Conservation (phyloP, 306 rosid genomes). For the Heteromeles arbutifolia region DNA sequence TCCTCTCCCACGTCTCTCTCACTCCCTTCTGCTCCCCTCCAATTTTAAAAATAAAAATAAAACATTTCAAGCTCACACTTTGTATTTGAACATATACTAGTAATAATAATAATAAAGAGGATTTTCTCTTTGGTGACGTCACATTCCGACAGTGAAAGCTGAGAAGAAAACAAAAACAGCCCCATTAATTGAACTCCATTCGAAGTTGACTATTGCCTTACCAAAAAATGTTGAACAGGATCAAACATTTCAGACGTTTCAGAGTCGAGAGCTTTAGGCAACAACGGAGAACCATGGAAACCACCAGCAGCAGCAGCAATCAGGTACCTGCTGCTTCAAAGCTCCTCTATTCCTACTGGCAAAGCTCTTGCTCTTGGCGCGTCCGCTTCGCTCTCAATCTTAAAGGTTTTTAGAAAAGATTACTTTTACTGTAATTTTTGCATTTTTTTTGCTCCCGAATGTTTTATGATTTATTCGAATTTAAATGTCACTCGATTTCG, state of each 20-base stretch:
- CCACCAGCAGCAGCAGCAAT: not conserved
- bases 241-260: not conserved
- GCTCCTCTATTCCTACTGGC: slow-evolving; percentile 36
- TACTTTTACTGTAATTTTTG: not conserved
- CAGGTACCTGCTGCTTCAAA: slow-evolving; percentile 11
- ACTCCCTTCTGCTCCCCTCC: too few species aligned
- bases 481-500: not conserved
- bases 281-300: not conserved
- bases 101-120: too few species aligned
- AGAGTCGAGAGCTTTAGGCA: not conserved
- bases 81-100: too few species aligned
- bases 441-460: not conserved
- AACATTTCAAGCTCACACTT: too few species aligned
- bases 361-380: slow-evolving; percentile 53
- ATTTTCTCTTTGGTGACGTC: too few species aligned
- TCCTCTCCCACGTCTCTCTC: too few species aligned
- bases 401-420: slow-evolving; percentile 21
- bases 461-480: not conserved
- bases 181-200: not conserved
- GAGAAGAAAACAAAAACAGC: not conserved
- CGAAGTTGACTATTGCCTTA: too few species aligned
- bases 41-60: too few species aligned
- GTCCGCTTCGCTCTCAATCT: slow-evolving; percentile 44
- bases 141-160: too few species aligned
- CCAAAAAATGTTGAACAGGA: not conserved